Evolutionary conservation across 805 yeast genomes (phyloP).

Genomic region (Kockiozyma suomiensis): DNA sequence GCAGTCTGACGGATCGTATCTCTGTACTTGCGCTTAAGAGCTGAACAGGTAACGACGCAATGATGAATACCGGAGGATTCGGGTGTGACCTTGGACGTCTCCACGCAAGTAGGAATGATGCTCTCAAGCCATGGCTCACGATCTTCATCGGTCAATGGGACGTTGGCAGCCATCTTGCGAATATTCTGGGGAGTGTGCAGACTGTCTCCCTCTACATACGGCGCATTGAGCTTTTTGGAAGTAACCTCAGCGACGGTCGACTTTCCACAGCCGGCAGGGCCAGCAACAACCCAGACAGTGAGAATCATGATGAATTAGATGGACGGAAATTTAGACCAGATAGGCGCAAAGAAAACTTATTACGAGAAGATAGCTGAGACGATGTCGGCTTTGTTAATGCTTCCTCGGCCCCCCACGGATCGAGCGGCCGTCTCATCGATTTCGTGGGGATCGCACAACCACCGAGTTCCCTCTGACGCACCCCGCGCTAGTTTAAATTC

Average conservation of each 20-base stretch:
- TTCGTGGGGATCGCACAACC: neutral
- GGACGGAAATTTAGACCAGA: neutral
- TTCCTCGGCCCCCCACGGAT: neutral
- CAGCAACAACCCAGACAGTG: constrained; percentile 58
- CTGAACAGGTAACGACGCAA: constrained; percentile 78
- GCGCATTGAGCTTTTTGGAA: constrained; percentile 50
- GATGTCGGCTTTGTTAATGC: neutral
- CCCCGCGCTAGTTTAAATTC: too few species aligned
- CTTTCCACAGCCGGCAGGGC: constrained; percentile 97
- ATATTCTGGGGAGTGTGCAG: constrained; percentile 52
- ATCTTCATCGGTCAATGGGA: constrained; percentile 85
- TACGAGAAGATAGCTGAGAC: neutral
- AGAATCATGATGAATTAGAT: neutral
- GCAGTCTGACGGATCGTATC: constrained; percentile 53
- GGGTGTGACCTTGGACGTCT: constrained; percentile 42
- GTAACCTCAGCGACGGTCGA: constrained; percentile 69
- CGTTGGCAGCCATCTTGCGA: constrained; percentile 78
- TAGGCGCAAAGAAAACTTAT: neutral
- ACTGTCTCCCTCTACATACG: constrained; percentile 83
- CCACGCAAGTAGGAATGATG: constrained; percentile 44
- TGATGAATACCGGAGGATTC: constrained; percentile 28
- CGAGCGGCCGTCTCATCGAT: neutral
- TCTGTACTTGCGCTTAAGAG: constrained; percentile 75
- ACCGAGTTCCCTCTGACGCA: neutral
- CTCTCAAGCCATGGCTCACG: constrained; percentile 84